Evolutionary conservation across 371 early-diverging fungal genomes (phyloP).

Genomic region (Mortierella sp.): DNA sequence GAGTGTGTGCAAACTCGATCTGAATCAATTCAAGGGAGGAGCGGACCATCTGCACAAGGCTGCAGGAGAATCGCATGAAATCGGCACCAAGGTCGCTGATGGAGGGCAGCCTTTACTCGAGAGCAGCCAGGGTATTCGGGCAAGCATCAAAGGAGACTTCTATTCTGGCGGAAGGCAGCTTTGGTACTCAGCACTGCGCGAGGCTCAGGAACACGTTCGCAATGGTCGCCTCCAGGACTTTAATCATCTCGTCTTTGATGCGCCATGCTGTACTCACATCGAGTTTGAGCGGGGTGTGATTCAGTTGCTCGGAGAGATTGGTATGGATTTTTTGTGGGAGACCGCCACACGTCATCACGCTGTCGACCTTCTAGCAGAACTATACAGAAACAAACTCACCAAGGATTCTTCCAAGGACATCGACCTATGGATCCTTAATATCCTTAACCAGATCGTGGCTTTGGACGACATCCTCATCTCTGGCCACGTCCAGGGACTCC

Average conservation of each 20-base stretch:
- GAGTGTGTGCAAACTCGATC: not conserved
- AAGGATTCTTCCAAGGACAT: not conserved
- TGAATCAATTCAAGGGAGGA: not conserved
- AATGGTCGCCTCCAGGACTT: not conserved
- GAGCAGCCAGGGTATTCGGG: too few species aligned
- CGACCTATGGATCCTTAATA: not conserved
- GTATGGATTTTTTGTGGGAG: not conserved
- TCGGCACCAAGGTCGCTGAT: not conserved
- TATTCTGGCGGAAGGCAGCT: not conserved
- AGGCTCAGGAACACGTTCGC: not conserved
- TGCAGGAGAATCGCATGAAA: not conserved
- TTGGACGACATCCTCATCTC: not conserved
- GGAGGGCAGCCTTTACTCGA: too few species aligned
- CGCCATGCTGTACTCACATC: not conserved
- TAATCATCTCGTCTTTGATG: not conserved
- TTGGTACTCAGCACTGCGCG: not conserved
- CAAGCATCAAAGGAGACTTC: not conserved
- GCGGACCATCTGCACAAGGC: not conserved
- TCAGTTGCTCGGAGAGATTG: not conserved
- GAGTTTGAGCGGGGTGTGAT: not conserved
- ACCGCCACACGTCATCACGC: too few species aligned
- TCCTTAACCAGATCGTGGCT: not conserved
- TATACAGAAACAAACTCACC: not conserved
- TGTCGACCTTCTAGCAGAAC: not conserved
- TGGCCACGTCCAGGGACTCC: not conserved